Conservation (phyloP, 331 rosid genomes). For the Malus hybrid region DNA sequence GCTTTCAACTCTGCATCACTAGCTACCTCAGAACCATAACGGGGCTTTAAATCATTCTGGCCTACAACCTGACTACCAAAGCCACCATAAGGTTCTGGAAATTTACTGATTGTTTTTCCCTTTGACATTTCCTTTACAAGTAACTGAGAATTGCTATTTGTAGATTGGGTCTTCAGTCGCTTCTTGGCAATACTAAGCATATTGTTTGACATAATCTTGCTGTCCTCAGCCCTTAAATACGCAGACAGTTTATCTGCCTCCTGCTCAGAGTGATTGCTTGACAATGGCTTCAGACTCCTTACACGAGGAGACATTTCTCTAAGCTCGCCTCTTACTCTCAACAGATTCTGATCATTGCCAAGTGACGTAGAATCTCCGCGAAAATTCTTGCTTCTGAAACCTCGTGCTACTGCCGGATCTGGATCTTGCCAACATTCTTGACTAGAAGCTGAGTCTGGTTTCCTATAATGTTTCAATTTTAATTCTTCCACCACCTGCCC, state of each 20-base stretch:
- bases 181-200: conserved; percentile 12
- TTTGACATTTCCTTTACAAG: conserved; percentile 26
- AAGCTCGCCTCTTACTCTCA: conserved; percentile 32
- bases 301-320: conserved; percentile 20
- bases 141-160: conserved; percentile 28
- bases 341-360: conserved; percentile 30
- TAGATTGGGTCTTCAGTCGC: conserved; percentile 23
- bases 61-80: conserved; percentile 9
- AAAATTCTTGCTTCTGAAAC: conserved; percentile 20
- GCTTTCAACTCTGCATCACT: conserved; percentile 16
- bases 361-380: conserved; percentile 10
- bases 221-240: conserved; percentile 23
- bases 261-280: conserved; percentile 12
- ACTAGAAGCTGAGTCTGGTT: conserved; percentile 13
- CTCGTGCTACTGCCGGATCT: conserved; percentile 16
- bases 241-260: conserved; percentile 20
- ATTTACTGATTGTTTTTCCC: conserved; percentile 36
- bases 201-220: conserved; percentile 27
- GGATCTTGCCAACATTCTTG: conserved; percentile 18
- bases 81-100: conserved; percentile 11
- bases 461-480: conserved; percentile 15
- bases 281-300: conserved; percentile 16
- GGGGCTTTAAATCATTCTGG: conserved; percentile 24
- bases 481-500: conserved; percentile 31
- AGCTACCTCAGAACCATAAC: conserved; percentile 12